These are phyloP conservation scores for Penicillium olsonii DNA, from an alignment of 2,329 filamentous ascomycete genomes.

Conservation along the genomic window DNA sequence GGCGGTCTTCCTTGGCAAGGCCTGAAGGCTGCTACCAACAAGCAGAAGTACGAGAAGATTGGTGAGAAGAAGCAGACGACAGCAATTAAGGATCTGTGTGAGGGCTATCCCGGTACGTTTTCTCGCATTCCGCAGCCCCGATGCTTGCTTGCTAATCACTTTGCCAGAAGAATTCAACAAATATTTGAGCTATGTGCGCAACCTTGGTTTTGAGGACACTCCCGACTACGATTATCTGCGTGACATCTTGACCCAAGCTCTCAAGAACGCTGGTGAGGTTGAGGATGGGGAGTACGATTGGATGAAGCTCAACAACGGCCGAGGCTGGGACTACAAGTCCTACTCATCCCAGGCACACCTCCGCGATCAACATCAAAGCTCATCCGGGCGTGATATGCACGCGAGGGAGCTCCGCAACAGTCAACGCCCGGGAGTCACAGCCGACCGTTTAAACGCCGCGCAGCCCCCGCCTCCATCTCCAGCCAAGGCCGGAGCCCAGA, in stretches of 20 bases:
- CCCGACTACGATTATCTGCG: slow-evolving; percentile 98
- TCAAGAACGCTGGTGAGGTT: slow-evolving; percentile 91
- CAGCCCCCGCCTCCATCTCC: slow-evolving; percentile 86
- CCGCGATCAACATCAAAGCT: slow-evolving; percentile 77
- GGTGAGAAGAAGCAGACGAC: slow-evolving; percentile 99
- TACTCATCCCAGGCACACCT: slow-evolving; percentile 72
- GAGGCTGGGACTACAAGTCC: slow-evolving; percentile 84
- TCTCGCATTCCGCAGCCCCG: not conserved
- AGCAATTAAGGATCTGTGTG: slow-evolving; percentile 92
- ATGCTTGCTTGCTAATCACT: slow-evolving; percentile 32
- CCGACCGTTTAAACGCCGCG: slow-evolving; percentile 90
- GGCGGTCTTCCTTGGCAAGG: slow-evolving; percentile 69
- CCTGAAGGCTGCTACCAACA: slow-evolving; percentile 69
- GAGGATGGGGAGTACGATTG: slow-evolving; percentile 99
- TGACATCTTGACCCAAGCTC: slow-evolving; percentile 91
- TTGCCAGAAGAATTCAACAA: slow-evolving; percentile 86
- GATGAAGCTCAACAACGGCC: slow-evolving; percentile 96
- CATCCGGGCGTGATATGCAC: slow-evolving; percentile 82
- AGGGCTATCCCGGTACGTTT: slow-evolving; percentile 76
- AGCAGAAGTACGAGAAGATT: slow-evolving; percentile 99
- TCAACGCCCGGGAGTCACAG: slow-evolving; percentile 66
- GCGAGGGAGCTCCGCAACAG: slow-evolving; percentile 63
- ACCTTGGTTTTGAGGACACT: slow-evolving; percentile 96
- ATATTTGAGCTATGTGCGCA: slow-evolving; percentile 95
- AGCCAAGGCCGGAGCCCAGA: slow-evolving; percentile 74